phyloP scores from a whole-genome alignment of 371 early-diverging fungal species.

The Mucor indicus region DNA sequence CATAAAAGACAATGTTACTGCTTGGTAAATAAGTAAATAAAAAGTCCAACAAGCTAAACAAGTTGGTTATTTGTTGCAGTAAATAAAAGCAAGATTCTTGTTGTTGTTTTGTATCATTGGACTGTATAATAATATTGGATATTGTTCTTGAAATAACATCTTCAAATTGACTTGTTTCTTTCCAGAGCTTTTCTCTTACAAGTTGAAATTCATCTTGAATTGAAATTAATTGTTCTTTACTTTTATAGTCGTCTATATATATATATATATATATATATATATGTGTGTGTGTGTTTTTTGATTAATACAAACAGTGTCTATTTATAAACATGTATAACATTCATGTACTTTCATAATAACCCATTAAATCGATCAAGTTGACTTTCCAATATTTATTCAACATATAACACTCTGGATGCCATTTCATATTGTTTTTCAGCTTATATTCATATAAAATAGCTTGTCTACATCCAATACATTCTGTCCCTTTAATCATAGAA shows the following conservation, averaged over 20 bases:
- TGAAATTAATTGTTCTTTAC: conserved; percentile 2
- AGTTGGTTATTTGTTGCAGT: conserved; percentile 77
- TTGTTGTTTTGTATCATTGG: conserved; percentile 66
- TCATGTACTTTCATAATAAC: neutral
- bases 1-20: neutral
- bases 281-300: neutral
- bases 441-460: conserved; percentile 82
- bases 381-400: conserved; percentile 84
- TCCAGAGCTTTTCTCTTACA: conserved; percentile 77
- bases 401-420: conserved; percentile 98
- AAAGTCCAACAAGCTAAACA: conserved; percentile 80
- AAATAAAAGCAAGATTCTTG: conserved; percentile 76
- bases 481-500: conserved; percentile 75
- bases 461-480: conserved; percentile 86
- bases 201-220: conserved; percentile 49
- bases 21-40: conserved; percentile 2
- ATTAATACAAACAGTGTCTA: neutral
- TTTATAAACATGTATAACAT: too few species aligned
- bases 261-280: neutral
- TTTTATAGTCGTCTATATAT: conserved; percentile 1
- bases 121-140: conserved; percentile 81
- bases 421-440: conserved; percentile 66
- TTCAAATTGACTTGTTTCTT: conserved; percentile 84
- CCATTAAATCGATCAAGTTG: conserved; percentile 26
- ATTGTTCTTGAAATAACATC: conserved; percentile 88